Evolutionary conservation across 2,329 filamentous ascomycete genomes (phyloP).

Genomic region (Paraphoma chrysanthemicola): DNA sequence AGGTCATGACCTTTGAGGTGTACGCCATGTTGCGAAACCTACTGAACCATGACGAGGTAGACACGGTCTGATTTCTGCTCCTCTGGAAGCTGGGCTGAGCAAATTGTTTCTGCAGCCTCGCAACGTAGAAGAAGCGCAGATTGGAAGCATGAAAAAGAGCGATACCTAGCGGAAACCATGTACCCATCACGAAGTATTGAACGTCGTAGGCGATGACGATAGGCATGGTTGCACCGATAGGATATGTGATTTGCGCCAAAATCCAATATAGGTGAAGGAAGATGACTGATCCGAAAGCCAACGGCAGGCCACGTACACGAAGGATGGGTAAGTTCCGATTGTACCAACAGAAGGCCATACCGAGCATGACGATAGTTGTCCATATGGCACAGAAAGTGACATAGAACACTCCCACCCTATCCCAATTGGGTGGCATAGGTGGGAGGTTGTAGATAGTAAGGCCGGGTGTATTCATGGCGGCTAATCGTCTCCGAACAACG

Average conservation of each 20-base stretch:
- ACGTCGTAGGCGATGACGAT: constrained; percentile 18
- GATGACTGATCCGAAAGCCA: constrained; percentile 18
- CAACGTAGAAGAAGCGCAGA: constrained; percentile 20
- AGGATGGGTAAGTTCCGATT: constrained; percentile 22
- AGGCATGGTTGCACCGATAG: constrained; percentile 16
- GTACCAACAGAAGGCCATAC: constrained; percentile 21
- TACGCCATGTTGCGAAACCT: constrained; percentile 3
- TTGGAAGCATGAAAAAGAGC: constrained; percentile 25
- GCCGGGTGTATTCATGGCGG: background rate
- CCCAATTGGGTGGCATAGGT: constrained; percentile 15
- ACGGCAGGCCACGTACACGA: constrained; percentile 16
- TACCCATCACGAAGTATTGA: constrained; percentile 27
- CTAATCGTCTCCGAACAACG: too few species aligned
- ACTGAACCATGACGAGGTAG: constrained; percentile 4
- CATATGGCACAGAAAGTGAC: constrained; percentile 18
- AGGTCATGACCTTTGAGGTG: constrained; percentile 4
- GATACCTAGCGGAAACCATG: constrained; percentile 26
- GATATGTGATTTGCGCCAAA: constrained; percentile 22
- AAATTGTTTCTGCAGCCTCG: constrained; percentile 20
- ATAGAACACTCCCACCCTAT: constrained; percentile 21
- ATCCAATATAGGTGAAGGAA: constrained; percentile 27
- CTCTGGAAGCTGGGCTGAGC: background rate
- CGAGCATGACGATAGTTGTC: constrained; percentile 19
- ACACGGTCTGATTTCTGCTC: background rate
- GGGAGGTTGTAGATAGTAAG: constrained; percentile 24